Evolutionary conservation across 306 rosid genomes (phyloP).

Genomic region (Notholithocarpus densiflorus): DNA sequence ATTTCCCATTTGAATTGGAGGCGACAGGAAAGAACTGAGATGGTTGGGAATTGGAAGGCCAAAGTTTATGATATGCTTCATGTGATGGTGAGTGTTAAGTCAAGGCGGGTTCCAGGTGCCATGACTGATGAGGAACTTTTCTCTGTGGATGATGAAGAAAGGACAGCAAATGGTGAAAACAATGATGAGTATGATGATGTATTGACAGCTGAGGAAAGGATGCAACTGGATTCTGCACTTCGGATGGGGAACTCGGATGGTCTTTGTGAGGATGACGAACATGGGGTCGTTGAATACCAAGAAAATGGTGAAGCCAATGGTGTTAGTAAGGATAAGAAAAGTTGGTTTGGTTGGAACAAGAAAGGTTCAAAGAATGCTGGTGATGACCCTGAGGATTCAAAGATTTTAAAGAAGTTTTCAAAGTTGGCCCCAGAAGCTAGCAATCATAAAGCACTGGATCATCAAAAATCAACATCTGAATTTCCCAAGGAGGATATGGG

Average conservation of each 20-base stretch:
- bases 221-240: slow-evolving; percentile 92
- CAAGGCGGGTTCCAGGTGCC: slow-evolving; percentile 98
- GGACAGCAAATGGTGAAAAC: slow-evolving; percentile 66
- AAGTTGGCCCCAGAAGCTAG: slow-evolving; percentile 74
- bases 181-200: slow-evolving; percentile 90
- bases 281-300: slow-evolving; percentile 47
- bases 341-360: slow-evolving; percentile 99
- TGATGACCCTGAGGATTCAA: slow-evolving; percentile 76
- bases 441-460: slow-evolving; percentile 63
- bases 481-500: slow-evolving; percentile 53
- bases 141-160: slow-evolving; percentile 84
- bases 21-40: slow-evolving; percentile 96
- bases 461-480: slow-evolving; percentile 67
- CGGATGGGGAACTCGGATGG: slow-evolving; percentile 77
- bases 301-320: slow-evolving; percentile 79
- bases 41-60: slow-evolving; percentile 97
- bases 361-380: slow-evolving; percentile 54
- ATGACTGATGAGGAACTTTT: slow-evolving; percentile 99
- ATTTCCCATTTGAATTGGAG: slow-evolving; percentile 95
- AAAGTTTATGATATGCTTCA: slow-evolving; percentile 96
- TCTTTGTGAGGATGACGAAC: slow-evolving; percentile 73
- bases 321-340: slow-evolving; percentile 76
- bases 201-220: slow-evolving; percentile 90
- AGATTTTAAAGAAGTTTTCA: slow-evolving; percentile 62
- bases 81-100: slow-evolving; percentile 96